Base-by-base conservation (phyloP, 371 early-diverging fungal species). In the Entomophthora muscae region DNA sequence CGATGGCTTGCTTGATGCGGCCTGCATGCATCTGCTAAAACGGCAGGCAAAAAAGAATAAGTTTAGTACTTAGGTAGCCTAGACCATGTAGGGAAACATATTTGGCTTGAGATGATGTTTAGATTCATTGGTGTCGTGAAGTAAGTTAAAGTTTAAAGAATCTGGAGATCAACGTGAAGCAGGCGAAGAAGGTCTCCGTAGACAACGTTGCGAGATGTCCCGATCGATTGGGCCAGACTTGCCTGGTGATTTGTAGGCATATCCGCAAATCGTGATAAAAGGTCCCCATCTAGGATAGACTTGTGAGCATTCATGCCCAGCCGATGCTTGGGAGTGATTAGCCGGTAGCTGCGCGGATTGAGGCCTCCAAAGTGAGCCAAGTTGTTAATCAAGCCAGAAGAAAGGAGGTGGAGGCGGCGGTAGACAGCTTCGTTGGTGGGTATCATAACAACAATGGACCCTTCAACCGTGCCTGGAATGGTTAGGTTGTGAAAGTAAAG, bases 381-480 rank as follows among this genome's bases (percentile, higher is more conserved):
- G 24, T 82, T 78, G 65, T 84, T 88, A 22, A 90, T 85, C 65
- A 97, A 74, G 31, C 85, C 84, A 31, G 87, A 81, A 63, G 83
- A 85, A 22, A 94, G 63, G 1, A 83, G 79, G 32, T 80, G 80
- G 13, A 91, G 66, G 23, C 97, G 84, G 70, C 92, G 93, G 73
- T 85, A 97, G 13, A 84, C 78, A 71, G 85, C 89, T 72, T 98
- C 98, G 0, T 90, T 77, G 26, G 95, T 79, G 21, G 95, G 91
- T 0, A 86, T 72, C n/a, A 91, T 71, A 57, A 83, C 74, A 1
- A 72, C 72, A 26, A 94, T 72, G 5, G 83, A 75, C 27, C 93
- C 95, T 66, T 86, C 86, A 32, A 72, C 5, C 30, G 21, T 22
- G 1, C 22, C 26, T 7, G 2, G 5, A 17, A 66, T 32, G 10